Evolutionary conservation across 257 asterid genomes (phyloP), one percentile per base, ranked within the genome.

Genomic region (Catharanthus roseus): DNA sequence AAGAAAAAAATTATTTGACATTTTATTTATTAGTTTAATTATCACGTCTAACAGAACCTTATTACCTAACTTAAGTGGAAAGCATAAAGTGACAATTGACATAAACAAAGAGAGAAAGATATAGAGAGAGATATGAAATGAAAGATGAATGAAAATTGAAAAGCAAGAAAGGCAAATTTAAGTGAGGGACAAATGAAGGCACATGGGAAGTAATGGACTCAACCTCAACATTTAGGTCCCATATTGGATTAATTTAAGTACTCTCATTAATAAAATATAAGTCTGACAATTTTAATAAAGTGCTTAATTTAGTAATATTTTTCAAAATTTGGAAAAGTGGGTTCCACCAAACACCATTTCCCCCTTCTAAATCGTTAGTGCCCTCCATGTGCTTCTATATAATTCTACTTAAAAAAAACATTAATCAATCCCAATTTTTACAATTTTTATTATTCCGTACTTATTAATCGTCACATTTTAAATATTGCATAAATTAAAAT

Each of bases 141-240:
- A 18, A n/a, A n/a, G n/a, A n/a, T n/a, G n/a, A n/a, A n/a, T n/a
- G n/a, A n/a, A n/a, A n/a, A n/a, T n/a, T n/a, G n/a, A n/a, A n/a
- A n/a, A n/a, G n/a, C n/a, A n/a, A n/a, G n/a, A n/a, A n/a, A n/a
- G n/a, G n/a, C n/a, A n/a, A n/a, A n/a, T n/a, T n/a, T n/a, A n/a
- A n/a, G n/a, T n/a, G n/a, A n/a, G n/a, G n/a, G 1, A 42, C 47
- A 1, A 42, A 3, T 28, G 69, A 29, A 76, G 69, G 86, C 88
- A 87, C 89, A 87, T 86, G 89, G 88, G 79, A 39, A 38, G 77
- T 26, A 67, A 74, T 64, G 73, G 41, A 71, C 70, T 74, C 68
- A 45, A 74, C 72, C 80, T 15, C 60, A 75, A 15, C n/a, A n/a
- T 51, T 58, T 77, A 71, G 87, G 87, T 5, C 83, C 84, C 76